phyloP scores from a whole-genome alignment of 441 rosid genomes.

The Isatis lusitanica region DNA sequence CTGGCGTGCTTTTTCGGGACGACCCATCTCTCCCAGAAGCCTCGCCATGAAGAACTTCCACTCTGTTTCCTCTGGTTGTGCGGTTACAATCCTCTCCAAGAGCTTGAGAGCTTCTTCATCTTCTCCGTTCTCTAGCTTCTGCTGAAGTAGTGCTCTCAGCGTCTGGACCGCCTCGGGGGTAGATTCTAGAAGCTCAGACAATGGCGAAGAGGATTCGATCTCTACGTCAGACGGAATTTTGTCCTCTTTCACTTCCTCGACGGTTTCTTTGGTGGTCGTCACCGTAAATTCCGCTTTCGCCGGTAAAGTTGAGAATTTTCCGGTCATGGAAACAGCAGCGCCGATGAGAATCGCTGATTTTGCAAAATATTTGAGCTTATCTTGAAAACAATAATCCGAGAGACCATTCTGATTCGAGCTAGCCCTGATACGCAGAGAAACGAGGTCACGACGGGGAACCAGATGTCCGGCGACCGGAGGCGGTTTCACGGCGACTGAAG shows the following conservation, averaged over 20 bases:
- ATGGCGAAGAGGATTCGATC: constrained; percentile 35
- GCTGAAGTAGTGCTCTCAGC: constrained; percentile 60
- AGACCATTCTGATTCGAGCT: constrained; percentile 29
- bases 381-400: constrained; percentile 9
- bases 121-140: constrained; percentile 74
- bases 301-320: constrained; percentile 44
- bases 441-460: constrained; percentile 21
- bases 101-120: constrained; percentile 67
- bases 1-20: constrained; percentile 57
- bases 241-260: constrained; percentile 34
- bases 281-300: constrained; percentile 57
- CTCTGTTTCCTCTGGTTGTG: constrained; percentile 62
- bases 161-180: constrained; percentile 54
- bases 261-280: constrained; percentile 38
- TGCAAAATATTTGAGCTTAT: constrained; percentile 46
- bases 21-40: constrained; percentile 59
- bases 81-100: constrained; percentile 48
- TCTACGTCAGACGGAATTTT: constrained; percentile 2
- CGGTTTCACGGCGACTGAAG: constrained; percentile 39
- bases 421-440: constrained; percentile 33
- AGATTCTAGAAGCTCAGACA: constrained; percentile 55
- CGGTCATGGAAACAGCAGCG: constrained; percentile 47
- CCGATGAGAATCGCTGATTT: constrained; percentile 54
- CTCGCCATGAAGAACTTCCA: constrained; percentile 87
- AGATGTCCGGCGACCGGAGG: constrained; percentile 20